Evolutionary conservation across 2,329 filamentous ascomycete genomes (phyloP).

Genomic region (Trichoderma cornu-damae): DNA sequence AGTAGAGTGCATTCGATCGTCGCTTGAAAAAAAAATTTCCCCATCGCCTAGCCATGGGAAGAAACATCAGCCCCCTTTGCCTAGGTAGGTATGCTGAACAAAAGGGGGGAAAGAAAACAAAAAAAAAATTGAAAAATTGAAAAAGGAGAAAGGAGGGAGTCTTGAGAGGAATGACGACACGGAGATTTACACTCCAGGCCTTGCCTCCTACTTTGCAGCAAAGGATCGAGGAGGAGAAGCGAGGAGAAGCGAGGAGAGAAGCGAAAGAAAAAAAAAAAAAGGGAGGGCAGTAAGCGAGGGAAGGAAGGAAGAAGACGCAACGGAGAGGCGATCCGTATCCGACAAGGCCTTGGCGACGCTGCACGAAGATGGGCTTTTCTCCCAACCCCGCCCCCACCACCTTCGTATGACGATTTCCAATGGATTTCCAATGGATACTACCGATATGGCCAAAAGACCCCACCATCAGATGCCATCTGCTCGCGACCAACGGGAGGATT

Average conservation of each 20-base stretch:
- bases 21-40: background rate
- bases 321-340: background rate
- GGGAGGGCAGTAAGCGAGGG: background rate
- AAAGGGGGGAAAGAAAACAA: background rate
- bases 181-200: background rate
- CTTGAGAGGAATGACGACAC: background rate
- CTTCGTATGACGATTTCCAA: slow-evolving; percentile 12
- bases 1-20: background rate
- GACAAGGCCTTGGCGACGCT: background rate
- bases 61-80: no score
- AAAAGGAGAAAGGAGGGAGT: background rate
- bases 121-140: background rate
- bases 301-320: background rate
- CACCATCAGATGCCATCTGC: slow-evolving; percentile 18
- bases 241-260: background rate
- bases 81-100: no score
- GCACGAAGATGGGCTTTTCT: slow-evolving; percentile 13
- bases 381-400: slow-evolving; percentile 16
- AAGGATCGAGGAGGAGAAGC: background rate
- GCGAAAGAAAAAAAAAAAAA: no score
- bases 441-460: slow-evolving; percentile 17
- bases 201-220: background rate
- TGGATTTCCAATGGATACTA: slow-evolving; percentile 17
- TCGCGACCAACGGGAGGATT: slow-evolving; percentile 13
- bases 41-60: background rate